Evolutionary conservation across 2,329 filamentous ascomycete species (phyloP), one percentile per base, ranked within the genome.

Genomic region (Colletotrichum siamense): DNA sequence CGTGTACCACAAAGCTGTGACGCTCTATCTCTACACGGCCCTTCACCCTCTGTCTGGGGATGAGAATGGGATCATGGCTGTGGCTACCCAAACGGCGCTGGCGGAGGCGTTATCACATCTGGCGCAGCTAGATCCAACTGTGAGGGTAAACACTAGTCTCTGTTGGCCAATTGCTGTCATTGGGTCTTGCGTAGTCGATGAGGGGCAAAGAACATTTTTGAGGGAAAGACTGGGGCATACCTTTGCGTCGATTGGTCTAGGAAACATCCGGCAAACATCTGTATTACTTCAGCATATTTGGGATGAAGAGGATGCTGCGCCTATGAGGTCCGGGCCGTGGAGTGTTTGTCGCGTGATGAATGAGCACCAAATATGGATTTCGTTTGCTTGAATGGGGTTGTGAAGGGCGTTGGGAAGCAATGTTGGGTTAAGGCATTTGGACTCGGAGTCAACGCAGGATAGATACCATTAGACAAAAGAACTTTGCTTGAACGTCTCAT

Each of bases 321-420:
- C 36, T 24, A 5, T 74, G 22, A 68, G 26, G 6, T 79, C 82
- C 0, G 83, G 84, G 6, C 87, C 87, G 2, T 89, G 87, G 87
- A 84, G 82, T 62, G 81, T 89, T 28, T 87, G 84, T 65, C 82
- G 82, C 13, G 83, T 85, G n/a, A 89, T 89, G 86, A 83, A 86
- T 39, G 81, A 87, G 30, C 82, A 85, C 49, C 85, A 87, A 73
- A 87, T 88, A 36, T 88, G 86, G 87, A 88, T 88, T 55, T 89
- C 87, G 4, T 88, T 89, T 81, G 87, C 87, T 24, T 88, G 79
- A 82, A 52, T 49, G 13, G 2, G 26, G 24, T 26, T 10, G 4
- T 5, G 24, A 39, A 5, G 16, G 66, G 32, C 59, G 30, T n/a
- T 32, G n/a, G 44, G 10, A 52, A 8, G n/a, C n/a, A 22, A 22